These are phyloP conservation scores for Pterula multifida DNA, from an alignment of 1,284 basidiomycete genomes.

Conservation along the genomic window DNA sequence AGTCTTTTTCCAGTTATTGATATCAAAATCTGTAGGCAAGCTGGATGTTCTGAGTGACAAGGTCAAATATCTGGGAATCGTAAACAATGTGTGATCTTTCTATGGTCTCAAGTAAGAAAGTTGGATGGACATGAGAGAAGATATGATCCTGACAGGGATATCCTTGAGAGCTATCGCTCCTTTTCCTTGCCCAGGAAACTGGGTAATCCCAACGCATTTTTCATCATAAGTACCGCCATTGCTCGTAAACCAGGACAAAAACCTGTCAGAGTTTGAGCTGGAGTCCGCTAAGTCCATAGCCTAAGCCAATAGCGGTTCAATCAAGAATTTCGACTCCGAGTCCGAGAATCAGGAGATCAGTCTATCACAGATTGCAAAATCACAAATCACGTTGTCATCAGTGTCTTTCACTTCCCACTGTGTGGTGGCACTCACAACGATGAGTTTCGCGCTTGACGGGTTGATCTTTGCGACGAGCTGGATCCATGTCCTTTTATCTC, in stretches of 20 bases:
- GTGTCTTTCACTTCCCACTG: background rate
- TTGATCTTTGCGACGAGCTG: slow-evolving; percentile 46
- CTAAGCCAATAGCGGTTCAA: too few relatives aligned
- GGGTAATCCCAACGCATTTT: slow-evolving; percentile 12
- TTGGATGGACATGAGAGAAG: slow-evolving; percentile 1
- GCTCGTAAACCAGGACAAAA: slow-evolving; percentile 5
- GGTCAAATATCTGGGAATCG: slow-evolving; percentile 68
- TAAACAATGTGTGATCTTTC: slow-evolving; percentile 71
- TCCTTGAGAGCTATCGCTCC: slow-evolving; percentile 63
- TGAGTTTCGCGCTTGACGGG: slow-evolving; percentile 36
- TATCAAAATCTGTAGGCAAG: slow-evolving; percentile 47
- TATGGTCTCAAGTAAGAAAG: slow-evolving; percentile 16
- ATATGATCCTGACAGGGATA: slow-evolving; percentile 42
- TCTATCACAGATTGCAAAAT: too few relatives aligned
- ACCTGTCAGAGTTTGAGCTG: too few relatives aligned
- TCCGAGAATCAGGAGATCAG: too few relatives aligned
- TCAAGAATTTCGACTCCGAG: too few relatives aligned
- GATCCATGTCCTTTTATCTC: slow-evolving; percentile 64
- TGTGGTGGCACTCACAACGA: slow-evolving; percentile 10
- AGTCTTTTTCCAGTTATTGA: slow-evolving; percentile 46
- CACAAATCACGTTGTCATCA: background rate
- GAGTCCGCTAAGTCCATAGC: too few relatives aligned
- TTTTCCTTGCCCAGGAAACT: slow-evolving; percentile 32
- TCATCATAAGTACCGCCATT: slow-evolving; percentile 6
- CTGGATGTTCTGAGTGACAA: slow-evolving; percentile 72